Evolutionary conservation across 2,329 filamentous ascomycete genomes (phyloP).

Genomic region (Alternaria consortialis): DNA sequence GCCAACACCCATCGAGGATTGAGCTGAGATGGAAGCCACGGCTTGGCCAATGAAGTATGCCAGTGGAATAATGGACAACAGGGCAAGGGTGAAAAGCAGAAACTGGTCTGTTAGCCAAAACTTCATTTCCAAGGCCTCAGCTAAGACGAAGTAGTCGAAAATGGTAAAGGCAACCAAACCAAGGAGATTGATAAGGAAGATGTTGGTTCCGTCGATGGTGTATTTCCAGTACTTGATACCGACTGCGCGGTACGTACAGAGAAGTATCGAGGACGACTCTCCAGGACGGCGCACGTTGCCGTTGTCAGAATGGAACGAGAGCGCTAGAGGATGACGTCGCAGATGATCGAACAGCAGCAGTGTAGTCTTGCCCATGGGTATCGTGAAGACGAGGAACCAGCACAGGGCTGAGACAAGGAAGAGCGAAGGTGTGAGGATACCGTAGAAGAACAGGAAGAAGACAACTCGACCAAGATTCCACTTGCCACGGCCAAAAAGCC

Average conservation of each 20-base stretch:
- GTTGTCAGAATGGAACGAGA: constrained; percentile 91
- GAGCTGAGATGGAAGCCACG: constrained; percentile 96
- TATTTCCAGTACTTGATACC: constrained; percentile 99
- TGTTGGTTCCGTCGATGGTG: constrained; percentile 96
- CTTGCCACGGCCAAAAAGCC: constrained; percentile 91
- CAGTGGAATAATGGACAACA: constrained; percentile 93
- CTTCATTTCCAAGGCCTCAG: constrained; percentile 72
- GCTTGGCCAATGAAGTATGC: constrained; percentile 99
- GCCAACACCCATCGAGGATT: constrained; percentile 97
- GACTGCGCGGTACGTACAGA: constrained; percentile 96
- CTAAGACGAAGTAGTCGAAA: constrained; percentile 86
- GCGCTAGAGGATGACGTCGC: constrained; percentile 86
- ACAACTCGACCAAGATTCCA: constrained; percentile 95
- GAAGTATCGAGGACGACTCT: constrained; percentile 81
- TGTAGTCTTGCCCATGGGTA: constrained; percentile 97
- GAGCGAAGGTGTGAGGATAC: constrained; percentile 84
- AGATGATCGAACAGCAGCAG: constrained; percentile 90
- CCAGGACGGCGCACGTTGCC: constrained; percentile 75
- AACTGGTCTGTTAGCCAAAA: constrained; percentile 81
- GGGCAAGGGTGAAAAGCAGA: constrained; percentile 82
- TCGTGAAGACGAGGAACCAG: constrained; percentile 97
- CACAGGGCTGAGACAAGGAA: constrained; percentile 87
- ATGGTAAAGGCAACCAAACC: constrained; percentile 93
- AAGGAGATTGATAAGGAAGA: constrained; percentile 98
- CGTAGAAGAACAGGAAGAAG: constrained; percentile 97